Evolutionary conservation across 768 basidiomycete genomes (phyloP), one percentile per base, ranked within the genome.

Genomic region (Podaxis rugospora): DNA sequence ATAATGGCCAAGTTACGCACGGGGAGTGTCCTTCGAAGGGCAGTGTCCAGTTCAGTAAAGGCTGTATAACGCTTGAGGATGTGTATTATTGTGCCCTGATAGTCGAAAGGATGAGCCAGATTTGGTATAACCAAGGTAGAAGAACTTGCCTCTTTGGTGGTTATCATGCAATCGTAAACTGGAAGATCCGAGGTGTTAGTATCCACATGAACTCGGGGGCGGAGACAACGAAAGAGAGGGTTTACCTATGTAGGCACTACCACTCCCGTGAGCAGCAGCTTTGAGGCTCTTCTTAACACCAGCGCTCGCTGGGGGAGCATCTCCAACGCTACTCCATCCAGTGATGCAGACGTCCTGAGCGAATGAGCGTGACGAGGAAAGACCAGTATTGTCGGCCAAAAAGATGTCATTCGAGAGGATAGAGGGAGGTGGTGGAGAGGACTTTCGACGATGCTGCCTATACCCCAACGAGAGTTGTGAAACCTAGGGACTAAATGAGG

Each of bases 291-390:
- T 50, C 28, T 52, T 63, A 2, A 51, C 55, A 35, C 54, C 57
- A 5, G 60, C 55, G 51, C 50, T 55, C n/a, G 36, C 9, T 10
- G 51, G 51, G 3, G 37, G 51, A 4, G 65, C 71, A 42, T 77
- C 78, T 65, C 89, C 89, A 5, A 91, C 89, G 63, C 78, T 84
- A 16, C 84, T 86, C 89, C 89, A 90, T 0, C 88, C 89, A 9
- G 75, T 76, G 18, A 90, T 86, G 52, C 76, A 76, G 3, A 90
- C 88, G 67, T 85, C 82, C 54, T 83, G 79, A 3, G 89, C 83
- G 66, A 91, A 90, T 1, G 81, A 76, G 0, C 49, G 59, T 1
- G 63, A 51, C 0, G 67, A 10, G 2, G 64, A 60, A 14, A 53
- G 21, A 0, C 83, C 84, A 0, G 76, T 77, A 60, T 83, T 83